Conservation (phyloP, 257 asterid genomes). For the Plectranthus barbatus region DNA sequence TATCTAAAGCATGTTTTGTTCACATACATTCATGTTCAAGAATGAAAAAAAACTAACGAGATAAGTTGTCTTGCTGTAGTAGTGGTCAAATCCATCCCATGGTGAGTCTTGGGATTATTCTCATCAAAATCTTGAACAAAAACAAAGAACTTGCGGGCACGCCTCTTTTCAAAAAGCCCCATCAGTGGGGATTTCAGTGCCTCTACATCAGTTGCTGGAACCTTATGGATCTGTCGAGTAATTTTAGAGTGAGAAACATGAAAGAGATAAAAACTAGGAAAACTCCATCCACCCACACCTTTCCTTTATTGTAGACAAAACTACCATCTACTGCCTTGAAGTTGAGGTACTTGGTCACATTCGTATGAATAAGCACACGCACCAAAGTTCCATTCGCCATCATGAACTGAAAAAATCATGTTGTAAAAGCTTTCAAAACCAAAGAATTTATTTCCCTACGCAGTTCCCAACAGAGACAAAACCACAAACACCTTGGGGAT, state of each 20-base stretch:
- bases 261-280: background rate
- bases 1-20: no score
- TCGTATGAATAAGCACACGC: constrained; percentile 85
- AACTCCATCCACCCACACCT: constrained; percentile 43
- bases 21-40: no score
- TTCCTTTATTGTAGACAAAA: constrained; percentile 91
- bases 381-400: constrained; percentile 97
- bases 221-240: constrained; percentile 70
- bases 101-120: constrained; percentile 74
- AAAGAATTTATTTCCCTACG: no score
- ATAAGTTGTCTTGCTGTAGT: constrained; percentile 66
- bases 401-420: constrained; percentile 49
- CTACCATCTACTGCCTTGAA: constrained; percentile 99
- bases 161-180: constrained; percentile 96
- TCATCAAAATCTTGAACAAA: constrained; percentile 92
- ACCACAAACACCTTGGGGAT: constrained; percentile 65
- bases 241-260: background rate
- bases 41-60: constrained; percentile 37
- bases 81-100: constrained; percentile 72
- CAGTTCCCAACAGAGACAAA: background rate
- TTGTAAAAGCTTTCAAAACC: background rate
- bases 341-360: constrained; percentile 92
- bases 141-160: constrained; percentile 84
- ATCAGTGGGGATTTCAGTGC: constrained; percentile 87
- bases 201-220: constrained; percentile 99